A percentile compares a stretch with the other conserved stretches of the same genome.
Conservation (phyloP, 78 protist species). For the Tieghemostelium lacteum region DNA sequence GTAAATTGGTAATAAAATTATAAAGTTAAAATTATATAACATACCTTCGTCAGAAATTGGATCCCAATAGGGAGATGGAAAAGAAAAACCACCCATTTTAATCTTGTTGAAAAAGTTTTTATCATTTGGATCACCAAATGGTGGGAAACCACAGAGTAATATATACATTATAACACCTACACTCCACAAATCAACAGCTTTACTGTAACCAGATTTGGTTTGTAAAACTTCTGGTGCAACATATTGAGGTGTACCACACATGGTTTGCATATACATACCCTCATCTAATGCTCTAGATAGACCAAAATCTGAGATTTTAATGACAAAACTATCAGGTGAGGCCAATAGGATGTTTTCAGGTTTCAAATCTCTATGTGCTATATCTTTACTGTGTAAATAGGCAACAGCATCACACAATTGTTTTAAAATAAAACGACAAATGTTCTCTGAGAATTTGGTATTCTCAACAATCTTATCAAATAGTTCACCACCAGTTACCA, state of each 20-base stretch:
- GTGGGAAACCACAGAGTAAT: constrained; percentile 75
- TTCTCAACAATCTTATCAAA: constrained; percentile 77
- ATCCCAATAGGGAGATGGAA: constrained; percentile 85
- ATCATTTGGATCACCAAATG: constrained; percentile 60
- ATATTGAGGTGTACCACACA: constrained; percentile 85
- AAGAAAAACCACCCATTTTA: constrained; percentile 63
- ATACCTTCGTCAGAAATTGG: constrained; percentile 38
- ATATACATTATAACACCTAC: constrained; percentile 77
- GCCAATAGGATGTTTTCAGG: constrained; percentile 81
- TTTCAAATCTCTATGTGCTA: constrained; percentile 84
- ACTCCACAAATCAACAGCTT: constrained; percentile 82
- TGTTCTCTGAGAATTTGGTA: constrained; percentile 64
- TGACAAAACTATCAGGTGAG: constrained; percentile 3
- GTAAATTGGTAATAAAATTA: too few relatives aligned
- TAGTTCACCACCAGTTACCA: constrained; percentile 86
- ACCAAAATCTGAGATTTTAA: constrained; percentile 79
- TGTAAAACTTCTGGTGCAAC: constrained; percentile 65
- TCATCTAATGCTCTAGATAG: constrained; percentile 74
- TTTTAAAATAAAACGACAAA: constrained; percentile 33
- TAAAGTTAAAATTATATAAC: too few relatives aligned
- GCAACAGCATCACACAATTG: constrained; percentile 73
- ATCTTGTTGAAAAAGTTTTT: constrained; percentile 64
- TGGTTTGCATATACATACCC: constrained; percentile 74
- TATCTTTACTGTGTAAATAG: constrained; percentile 73
- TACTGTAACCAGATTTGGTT: constrained; percentile 67